Percentiles rank a stretch among this genome's conserved stretches.
phyloP scores from a whole-genome alignment of 805 yeast genomes.

The Zygotorulaspora florentina region DNA sequence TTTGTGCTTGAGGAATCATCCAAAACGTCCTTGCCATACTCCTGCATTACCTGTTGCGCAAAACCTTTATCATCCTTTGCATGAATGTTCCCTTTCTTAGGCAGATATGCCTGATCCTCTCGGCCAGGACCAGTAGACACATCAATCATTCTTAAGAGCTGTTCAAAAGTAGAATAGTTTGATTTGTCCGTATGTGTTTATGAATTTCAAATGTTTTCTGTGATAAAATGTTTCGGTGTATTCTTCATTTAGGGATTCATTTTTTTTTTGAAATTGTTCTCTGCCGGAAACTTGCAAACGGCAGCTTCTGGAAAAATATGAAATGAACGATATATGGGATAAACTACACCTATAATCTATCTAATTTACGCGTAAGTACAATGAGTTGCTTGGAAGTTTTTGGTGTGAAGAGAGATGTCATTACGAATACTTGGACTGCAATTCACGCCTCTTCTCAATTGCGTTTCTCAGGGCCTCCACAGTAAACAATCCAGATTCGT shows the following conservation, averaged over 20 bases:
- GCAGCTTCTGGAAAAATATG: background rate
- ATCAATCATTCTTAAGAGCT: conserved; percentile 2
- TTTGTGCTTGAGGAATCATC: conserved; percentile 3
- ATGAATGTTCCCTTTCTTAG: conserved; percentile 8
- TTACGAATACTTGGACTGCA: conserved; percentile 28
- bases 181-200: background rate
- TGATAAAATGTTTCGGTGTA: background rate
- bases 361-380: too few relatives aligned
- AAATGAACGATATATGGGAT: background rate
- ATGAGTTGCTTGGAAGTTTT: too few relatives aligned
- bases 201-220: background rate
- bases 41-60: conserved; percentile 9
- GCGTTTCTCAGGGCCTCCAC: conserved; percentile 24
- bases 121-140: conserved; percentile 10
- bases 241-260: conserved; percentile 1
- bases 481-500: conserved; percentile 24
- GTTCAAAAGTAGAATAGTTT: background rate
- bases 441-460: conserved; percentile 31
- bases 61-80: conserved; percentile 10
- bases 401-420: background rate
- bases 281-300: background rate
- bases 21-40: conserved; percentile 10
- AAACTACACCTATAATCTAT: too few relatives aligned
- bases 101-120: conserved; percentile 10
- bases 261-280: background rate